Conservation (phyloP, 176 grass and related monocot species). For the Saccharum spontaneum region DNA sequence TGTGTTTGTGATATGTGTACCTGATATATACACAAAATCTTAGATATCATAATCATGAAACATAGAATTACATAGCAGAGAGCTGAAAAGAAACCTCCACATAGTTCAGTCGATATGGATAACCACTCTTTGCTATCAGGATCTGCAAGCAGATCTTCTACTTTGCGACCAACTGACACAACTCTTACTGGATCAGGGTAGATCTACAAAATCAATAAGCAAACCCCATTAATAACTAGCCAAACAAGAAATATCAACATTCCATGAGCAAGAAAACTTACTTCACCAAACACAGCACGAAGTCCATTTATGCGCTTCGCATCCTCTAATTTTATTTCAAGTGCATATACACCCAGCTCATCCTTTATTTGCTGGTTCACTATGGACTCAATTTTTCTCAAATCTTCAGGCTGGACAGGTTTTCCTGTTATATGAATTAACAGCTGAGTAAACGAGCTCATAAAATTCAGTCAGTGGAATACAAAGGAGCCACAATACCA, state of each 20-base stretch:
- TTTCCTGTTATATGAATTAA: constrained; percentile 70
- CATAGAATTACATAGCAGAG: not conserved
- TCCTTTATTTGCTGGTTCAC: constrained; percentile 95
- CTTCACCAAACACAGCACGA: constrained; percentile 89
- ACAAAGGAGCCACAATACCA: constrained; percentile 52
- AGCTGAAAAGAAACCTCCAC: constrained; percentile 63
- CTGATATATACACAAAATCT: constrained; percentile 41
- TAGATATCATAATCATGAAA: constrained; percentile 16
- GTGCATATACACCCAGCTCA: constrained; percentile 72
- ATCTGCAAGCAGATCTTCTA: constrained; percentile 66
- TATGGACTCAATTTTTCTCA: constrained; percentile 93
- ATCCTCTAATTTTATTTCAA: constrained; percentile 64
- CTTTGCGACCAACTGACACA: constrained; percentile 83
- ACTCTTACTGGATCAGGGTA: constrained; percentile 92
- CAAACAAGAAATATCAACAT: not conserved
- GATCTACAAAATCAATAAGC: constrained; percentile 41
- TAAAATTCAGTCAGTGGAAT: constrained; percentile 4
- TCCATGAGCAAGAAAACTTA: constrained; percentile 35
- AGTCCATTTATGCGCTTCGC: constrained; percentile 79
- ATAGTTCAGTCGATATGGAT: constrained; percentile 83
- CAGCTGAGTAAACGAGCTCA: not conserved
- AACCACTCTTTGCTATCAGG: constrained; percentile 87
- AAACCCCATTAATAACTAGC: not conserved
- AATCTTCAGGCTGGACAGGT: constrained; percentile 82
- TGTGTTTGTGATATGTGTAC: constrained; percentile 89